phyloP scores from a whole-genome alignment of 2,329 filamentous ascomycete genomes.

The Xylaria sp. region DNA sequence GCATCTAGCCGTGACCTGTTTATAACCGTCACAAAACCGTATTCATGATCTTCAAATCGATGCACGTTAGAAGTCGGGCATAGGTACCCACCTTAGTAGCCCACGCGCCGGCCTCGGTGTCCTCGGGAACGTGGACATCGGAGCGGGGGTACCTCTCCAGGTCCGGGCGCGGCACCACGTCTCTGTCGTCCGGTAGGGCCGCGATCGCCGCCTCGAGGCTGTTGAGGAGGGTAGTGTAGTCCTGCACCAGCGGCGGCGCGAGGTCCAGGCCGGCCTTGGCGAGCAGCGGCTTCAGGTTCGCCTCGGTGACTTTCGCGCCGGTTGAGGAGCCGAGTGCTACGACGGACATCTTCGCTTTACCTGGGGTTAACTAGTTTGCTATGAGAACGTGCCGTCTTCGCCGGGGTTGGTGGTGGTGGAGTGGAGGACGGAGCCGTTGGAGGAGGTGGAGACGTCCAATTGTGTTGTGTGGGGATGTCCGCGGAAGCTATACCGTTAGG shows the following conservation, averaged over 20 bases:
- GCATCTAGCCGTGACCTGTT: conserved; percentile 32
- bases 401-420: no score
- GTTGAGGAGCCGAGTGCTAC: conserved; percentile 8
- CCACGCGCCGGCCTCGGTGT: conserved; percentile 31
- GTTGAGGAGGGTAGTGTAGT: conserved; percentile 26
- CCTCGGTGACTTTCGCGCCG: conserved; percentile 9
- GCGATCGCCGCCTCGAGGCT: conserved; percentile 26
- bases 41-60: not conserved
- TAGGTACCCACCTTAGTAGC: conserved; percentile 28
- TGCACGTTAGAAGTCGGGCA: no score
- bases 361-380: not conserved
- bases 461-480: not conserved
- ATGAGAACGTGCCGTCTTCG: no score
- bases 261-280: conserved; percentile 29
- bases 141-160: conserved; percentile 33
- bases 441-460: no score
- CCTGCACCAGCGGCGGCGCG: conserved; percentile 15
- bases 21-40: not conserved
- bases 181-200: conserved; percentile 27
- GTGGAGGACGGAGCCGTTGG: no score
- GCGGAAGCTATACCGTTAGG: not conserved
- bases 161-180: conserved; percentile 28
- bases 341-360: conserved; percentile 24
- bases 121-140: conserved; percentile 33
- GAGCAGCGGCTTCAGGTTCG: conserved; percentile 27